phyloP scores from a whole-genome alignment of 2,329 filamentous ascomycete species.

The Ophiostoma ips region DNA sequence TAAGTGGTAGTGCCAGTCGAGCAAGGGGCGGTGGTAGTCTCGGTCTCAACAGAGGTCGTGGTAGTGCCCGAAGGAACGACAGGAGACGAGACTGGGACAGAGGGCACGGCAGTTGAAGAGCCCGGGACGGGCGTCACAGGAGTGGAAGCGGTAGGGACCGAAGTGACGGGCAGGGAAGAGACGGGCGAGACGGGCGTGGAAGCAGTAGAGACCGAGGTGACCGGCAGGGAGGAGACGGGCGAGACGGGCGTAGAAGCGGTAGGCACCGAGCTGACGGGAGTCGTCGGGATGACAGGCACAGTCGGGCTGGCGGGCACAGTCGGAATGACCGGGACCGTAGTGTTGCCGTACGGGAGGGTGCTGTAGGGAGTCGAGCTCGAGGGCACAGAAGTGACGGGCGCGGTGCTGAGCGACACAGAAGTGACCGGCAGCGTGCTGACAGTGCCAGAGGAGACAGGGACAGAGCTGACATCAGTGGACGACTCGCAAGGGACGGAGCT shows the following conservation, averaged over 20 bases:
- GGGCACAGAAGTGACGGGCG: background rate
- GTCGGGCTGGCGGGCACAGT: background rate
- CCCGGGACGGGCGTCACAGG: background rate
- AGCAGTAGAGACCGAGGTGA: too few species aligned
- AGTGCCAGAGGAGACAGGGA: background rate
- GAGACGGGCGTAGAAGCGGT: too few species aligned
- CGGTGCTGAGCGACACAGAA: background rate
- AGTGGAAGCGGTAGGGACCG: background rate
- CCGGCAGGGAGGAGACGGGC: too few species aligned
- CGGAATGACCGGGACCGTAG: background rate
- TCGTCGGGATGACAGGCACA: background rate
- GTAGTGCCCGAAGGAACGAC: background rate
- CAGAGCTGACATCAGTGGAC: background rate
- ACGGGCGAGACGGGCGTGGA: background rate
- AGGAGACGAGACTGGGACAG: too few species aligned
- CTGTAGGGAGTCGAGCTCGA: background rate
- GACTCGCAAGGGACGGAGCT: background rate
- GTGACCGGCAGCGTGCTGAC: background rate
- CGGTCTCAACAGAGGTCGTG: slow-evolving; percentile 8
- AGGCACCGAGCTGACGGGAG: background rate
- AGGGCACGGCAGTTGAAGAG: too few species aligned
- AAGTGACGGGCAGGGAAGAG: background rate
- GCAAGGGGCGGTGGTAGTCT: slow-evolving; percentile 9
- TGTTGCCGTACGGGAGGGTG: background rate
- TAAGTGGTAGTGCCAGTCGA: background rate